Base-by-base conservation (phyloP, 495 filamentous ascomycete genomes). In the Letharia columbiana region DNA sequence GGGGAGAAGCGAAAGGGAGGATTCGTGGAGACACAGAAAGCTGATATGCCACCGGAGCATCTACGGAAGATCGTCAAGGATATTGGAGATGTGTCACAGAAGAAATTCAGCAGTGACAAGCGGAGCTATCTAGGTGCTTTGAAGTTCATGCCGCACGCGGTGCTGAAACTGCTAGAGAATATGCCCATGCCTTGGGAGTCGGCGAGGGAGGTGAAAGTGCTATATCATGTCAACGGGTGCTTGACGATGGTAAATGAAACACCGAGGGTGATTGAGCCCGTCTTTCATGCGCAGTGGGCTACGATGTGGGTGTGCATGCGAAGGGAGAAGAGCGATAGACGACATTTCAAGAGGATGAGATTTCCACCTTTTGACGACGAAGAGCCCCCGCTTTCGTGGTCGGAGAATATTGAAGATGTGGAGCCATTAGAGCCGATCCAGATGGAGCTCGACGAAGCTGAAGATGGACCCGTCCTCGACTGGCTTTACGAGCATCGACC, bases 151-250 rank as follows among this genome's bases (percentile, higher is more conserved):
- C 95, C 95, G 2, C 95, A 99, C 74, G 95, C 95, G n/a, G 95
- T 99, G 13, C 76, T 99, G 79, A 99, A 99, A 81, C 85, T 99
- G 28, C 73, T 99, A 65, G 95, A 99, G 82, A 99, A 99, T 73
- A 99, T 99, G 95, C 95, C 95, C 12, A 99, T 99, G 95, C 95
- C 95, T 11, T 99, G 95, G 95, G 95, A 99, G 80, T 91, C 91
- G 41, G 85, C 91, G 9, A 83, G 92, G 61, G 93, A 99, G 72
- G 95, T 99, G 61, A 96, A 96, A 77, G 95, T 99, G 17, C 80
- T 99, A 11, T 99, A 99, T 76, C 95, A 99, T 74, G 91, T 98
- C 68, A 99, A 98, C 70, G 95, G 95, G 15, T 98, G 95, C 73
- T 78, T 99, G 71, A 99, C 95, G 23, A 78, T 99, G 65, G 95